Evolutionary conservation across 2,329 filamentous ascomycete species (phyloP).

Genomic region (Aspergillus phoenicis): DNA sequence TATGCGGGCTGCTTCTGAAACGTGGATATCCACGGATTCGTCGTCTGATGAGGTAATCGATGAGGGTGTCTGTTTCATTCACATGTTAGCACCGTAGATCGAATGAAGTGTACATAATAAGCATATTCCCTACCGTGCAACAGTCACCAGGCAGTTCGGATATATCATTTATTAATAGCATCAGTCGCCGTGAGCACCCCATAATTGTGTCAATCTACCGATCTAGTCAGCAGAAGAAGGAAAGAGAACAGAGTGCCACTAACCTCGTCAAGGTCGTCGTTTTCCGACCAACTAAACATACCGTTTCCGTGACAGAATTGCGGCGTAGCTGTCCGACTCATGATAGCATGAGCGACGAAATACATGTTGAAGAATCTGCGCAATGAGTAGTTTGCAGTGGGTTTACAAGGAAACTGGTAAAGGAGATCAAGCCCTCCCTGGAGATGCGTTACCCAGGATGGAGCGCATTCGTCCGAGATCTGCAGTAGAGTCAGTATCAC

Average conservation of each 20-base stretch:
- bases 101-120: too few relatives aligned
- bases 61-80: background rate
- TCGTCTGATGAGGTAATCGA: background rate
- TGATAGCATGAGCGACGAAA: slow-evolving; percentile 39
- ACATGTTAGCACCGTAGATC: background rate
- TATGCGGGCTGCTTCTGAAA: slow-evolving; percentile 1
- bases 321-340: slow-evolving; percentile 29
- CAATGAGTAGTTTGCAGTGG: slow-evolving; percentile 14
- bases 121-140: background rate
- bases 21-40: background rate
- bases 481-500: background rate
- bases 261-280: slow-evolving; percentile 30
- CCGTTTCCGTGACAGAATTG: slow-evolving; percentile 1
- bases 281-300: slow-evolving; percentile 24
- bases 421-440: slow-evolving; percentile 32
- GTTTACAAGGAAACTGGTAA: slow-evolving; percentile 9
- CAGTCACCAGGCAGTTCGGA: slow-evolving; percentile 16
- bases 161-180: slow-evolving; percentile 29
- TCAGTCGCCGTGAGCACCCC: slow-evolving; percentile 36
- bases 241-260: background rate
- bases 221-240: background rate
- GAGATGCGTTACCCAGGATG: slow-evolving; percentile 37
- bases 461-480: slow-evolving; percentile 36
- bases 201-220: slow-evolving; percentile 34
- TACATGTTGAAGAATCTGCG: slow-evolving; percentile 28